These are phyloP conservation scores for Puccinia hordei DNA, from an alignment of 1,284 basidiomycete genomes.

Conservation along the genomic window DNA sequence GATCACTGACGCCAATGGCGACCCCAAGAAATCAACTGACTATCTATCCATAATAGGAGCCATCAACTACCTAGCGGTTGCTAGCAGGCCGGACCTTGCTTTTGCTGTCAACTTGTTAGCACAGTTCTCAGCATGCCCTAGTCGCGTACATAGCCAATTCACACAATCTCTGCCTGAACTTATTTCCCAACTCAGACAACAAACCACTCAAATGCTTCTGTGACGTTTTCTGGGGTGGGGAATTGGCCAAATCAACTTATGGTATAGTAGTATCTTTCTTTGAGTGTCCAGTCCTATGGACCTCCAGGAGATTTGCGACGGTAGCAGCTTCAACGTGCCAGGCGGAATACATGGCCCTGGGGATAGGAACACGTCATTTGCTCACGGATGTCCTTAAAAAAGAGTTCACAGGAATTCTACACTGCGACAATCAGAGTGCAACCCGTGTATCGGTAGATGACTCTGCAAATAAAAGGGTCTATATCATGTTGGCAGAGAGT, in stretches of 20 bases:
- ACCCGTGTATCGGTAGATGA: background rate
- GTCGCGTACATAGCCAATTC: background rate
- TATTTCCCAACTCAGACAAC: background rate
- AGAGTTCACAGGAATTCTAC: background rate
- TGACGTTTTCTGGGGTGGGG: background rate
- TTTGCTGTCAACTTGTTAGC: background rate
- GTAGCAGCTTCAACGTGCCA: background rate
- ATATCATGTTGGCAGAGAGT: background rate
- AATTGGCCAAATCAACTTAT: background rate
- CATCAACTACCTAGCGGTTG: background rate
- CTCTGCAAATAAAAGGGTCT: background rate
- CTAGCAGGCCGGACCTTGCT: background rate
- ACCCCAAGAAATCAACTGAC: background rate
- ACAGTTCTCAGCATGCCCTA: too few relatives aligned
- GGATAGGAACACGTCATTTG: background rate
- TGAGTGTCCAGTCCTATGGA: background rate
- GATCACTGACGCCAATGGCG: background rate
- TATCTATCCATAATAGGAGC: background rate
- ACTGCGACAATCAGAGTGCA: background rate
- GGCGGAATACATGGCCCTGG: slow-evolving; percentile 5
- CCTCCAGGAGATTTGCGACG: background rate
- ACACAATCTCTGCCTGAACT: background rate
- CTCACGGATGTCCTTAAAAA: background rate
- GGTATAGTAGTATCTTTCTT: background rate
- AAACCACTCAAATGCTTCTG: background rate